Conservation (phyloP, 1,284 basidiomycete genomes). For the Cryptococcus amylolentus region DNA sequence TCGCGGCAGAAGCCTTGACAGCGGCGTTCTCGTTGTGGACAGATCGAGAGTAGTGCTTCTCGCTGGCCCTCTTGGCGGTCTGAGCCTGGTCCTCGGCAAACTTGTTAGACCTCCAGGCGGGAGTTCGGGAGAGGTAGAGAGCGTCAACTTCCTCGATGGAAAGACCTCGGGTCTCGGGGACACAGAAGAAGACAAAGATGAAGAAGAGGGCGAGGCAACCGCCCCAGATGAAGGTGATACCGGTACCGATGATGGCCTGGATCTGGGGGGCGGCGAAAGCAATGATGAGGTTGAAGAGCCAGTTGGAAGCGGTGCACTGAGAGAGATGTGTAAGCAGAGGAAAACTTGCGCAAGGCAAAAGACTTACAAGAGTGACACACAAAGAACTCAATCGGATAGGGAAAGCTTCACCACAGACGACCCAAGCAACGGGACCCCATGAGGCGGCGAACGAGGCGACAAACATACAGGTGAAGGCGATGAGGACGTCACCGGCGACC, state of each 20-base stretch:
- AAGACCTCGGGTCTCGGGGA: conserved; percentile 48
- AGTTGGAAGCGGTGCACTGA: conserved; percentile 48
- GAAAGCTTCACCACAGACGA: conserved; percentile 51
- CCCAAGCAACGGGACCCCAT: conserved; percentile 52
- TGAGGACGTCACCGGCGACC: conserved; percentile 50
- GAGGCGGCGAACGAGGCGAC: conserved; percentile 52
- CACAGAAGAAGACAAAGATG: conserved; percentile 47
- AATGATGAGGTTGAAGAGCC: conserved; percentile 48
- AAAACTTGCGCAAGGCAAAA: background rate
- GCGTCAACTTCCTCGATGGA: conserved; percentile 48
- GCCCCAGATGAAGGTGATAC: conserved; percentile 49
- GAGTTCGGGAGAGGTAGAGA: conserved; percentile 41
- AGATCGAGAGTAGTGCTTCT: conserved; percentile 28
- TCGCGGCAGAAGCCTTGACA: conserved; percentile 16
- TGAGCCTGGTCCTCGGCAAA: conserved; percentile 24
- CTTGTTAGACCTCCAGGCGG: conserved; percentile 38
- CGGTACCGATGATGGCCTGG: conserved; percentile 44
- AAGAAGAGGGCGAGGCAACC: conserved; percentile 39
- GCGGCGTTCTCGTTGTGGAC: conserved; percentile 19
- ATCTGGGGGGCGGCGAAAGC: conserved; percentile 48
- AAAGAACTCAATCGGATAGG: conserved; percentile 46
- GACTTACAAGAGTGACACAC: conserved; percentile 45
- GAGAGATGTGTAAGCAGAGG: background rate
- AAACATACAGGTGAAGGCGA: conserved; percentile 54
- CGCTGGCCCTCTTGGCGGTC: conserved; percentile 17